Base-by-base conservation (phyloP, 2,329 filamentous ascomycete genomes). In the Phialophora chinensis region DNA sequence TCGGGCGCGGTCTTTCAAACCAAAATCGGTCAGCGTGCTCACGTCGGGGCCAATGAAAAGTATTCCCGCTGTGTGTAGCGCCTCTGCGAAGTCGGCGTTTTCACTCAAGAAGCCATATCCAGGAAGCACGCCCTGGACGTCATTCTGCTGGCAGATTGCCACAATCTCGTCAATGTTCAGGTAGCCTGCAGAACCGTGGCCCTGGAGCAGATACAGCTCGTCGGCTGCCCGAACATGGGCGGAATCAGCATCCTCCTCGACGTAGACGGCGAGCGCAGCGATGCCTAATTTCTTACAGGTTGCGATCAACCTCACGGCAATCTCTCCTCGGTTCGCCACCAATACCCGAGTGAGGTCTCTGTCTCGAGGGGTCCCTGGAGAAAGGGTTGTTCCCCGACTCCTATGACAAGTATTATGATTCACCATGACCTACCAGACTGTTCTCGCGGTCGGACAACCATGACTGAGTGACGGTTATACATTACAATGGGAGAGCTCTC, bases 281-380 rank as follows among this genome's bases (percentile, higher is more conserved):
- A 60, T 29, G n/a, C 57, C 57, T 17, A 60, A 20, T 47, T 47
- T 38, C 20, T 60, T 47, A 42, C 57, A 60, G n/a, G 57, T 50
- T 29, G n/a, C 17, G 23, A 50, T 49, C 20, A 60, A 50, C 25
- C 57, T 23, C 35, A 60, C 57, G 12, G 57, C 57, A n/a, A 60
- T 60, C 33, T 60, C 57, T 29, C 57, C 57, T 14, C 57, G 57
- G 42, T 60, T 60, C n/a, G 57, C 57, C 29, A 60, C 25, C 38
- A 60, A 31, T 11, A 60, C 57, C 17, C 57, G 57, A 7, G 4
- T 31, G 29, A 31, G 29, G 7, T 31, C 29, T 31, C 29, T 31
- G 29, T 31, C 29, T 31, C 29, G 29, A 31, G 29, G 29, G 29
- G 7, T 8, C 29, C 29, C 29, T 8, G 1, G 29, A 7, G 29